These are phyloP conservation scores for Trametes cingulata DNA, from an alignment of 768 basidiomycete genomes.

Conservation along the genomic window DNA sequence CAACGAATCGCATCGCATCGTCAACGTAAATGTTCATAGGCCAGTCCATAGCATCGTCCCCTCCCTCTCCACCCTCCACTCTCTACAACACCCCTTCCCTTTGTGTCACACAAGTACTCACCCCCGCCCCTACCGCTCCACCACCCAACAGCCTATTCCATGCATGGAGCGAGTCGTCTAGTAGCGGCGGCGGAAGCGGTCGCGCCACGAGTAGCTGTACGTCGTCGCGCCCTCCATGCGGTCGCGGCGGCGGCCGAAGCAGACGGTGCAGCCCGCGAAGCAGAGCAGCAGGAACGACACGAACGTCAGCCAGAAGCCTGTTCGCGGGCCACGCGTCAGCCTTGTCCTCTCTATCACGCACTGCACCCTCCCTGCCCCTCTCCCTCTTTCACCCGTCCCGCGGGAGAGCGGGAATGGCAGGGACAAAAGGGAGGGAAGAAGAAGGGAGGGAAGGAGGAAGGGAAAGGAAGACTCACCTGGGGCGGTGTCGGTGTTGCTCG, in stretches of 20 bases:
- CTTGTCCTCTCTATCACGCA: neutral
- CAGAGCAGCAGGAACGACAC: slow-evolving; percentile 62
- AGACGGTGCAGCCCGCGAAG: slow-evolving; percentile 67
- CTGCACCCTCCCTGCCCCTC: too few species aligned
- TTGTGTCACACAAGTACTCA: too few species aligned
- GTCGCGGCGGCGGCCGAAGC: slow-evolving; percentile 62
- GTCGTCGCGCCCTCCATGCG: slow-evolving; percentile 44
- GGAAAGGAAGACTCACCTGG: neutral
- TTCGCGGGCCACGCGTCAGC: neutral
- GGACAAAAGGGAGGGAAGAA: too few species aligned
- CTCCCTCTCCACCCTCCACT: too few species aligned
- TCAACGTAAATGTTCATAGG: neutral
- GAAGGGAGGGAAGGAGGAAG: neutral
- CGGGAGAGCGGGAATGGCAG: too few species aligned
- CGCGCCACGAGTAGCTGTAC: slow-evolving; percentile 35
- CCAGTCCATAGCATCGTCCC: neutral
- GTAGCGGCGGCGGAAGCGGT: slow-evolving; percentile 31
- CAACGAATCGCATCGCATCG: too few species aligned
- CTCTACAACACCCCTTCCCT: too few species aligned
- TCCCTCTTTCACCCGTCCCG: too few species aligned
- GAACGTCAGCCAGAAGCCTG: slow-evolving; percentile 79
- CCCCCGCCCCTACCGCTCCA: too few species aligned
- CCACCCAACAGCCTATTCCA: too few species aligned
- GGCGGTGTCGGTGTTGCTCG: slow-evolving; percentile 27
- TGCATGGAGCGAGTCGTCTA: too few species aligned